Percentiles rank a stretch among this genome's conserved stretches.
phyloP scores from a whole-genome alignment of 805 yeast genomes.

The Starmerella geochares region DNA sequence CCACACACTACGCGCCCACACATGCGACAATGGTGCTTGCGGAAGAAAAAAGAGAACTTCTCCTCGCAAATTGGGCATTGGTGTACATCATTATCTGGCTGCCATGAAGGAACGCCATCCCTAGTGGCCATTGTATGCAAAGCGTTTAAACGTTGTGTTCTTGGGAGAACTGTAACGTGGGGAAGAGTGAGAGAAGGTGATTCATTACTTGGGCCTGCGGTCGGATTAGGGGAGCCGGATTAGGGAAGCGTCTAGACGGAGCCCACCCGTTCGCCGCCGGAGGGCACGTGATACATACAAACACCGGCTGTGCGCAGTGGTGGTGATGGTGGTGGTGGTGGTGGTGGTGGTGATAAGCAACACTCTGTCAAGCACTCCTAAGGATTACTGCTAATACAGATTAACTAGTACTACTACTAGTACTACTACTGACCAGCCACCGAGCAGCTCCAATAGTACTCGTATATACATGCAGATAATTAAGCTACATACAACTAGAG shows the following conservation, averaged over 20 bases:
- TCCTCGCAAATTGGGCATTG: slow-evolving; percentile 48
- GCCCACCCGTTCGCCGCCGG: background rate
- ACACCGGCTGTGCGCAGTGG: too few species aligned
- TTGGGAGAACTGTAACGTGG: background rate
- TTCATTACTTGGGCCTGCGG: background rate
- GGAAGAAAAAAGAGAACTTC: slow-evolving; percentile 47
- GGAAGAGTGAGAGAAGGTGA: background rate
- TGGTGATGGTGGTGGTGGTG: too few species aligned
- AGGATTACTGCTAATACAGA: too few species aligned
- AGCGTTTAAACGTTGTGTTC: too few species aligned
- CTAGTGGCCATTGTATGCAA: background rate
- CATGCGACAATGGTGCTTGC: slow-evolving; percentile 68
- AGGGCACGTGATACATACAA: background rate
- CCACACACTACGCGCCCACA: slow-evolving; percentile 78
- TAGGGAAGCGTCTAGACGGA: background rate
- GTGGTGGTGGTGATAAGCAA: too few species aligned
- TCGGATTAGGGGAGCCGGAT: slow-evolving; percentile 3
- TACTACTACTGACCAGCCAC: too few species aligned
- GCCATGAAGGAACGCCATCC: slow-evolving; percentile 47
- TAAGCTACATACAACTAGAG: background rate
- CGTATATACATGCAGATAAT: background rate
- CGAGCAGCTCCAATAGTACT: too few species aligned
- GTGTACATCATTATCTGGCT: slow-evolving; percentile 47
- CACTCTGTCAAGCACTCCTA: too few species aligned
- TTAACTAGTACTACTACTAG: too few species aligned